Base-by-base conservation (phyloP, 441 rosid species). In the Erodium moschatum region DNA sequence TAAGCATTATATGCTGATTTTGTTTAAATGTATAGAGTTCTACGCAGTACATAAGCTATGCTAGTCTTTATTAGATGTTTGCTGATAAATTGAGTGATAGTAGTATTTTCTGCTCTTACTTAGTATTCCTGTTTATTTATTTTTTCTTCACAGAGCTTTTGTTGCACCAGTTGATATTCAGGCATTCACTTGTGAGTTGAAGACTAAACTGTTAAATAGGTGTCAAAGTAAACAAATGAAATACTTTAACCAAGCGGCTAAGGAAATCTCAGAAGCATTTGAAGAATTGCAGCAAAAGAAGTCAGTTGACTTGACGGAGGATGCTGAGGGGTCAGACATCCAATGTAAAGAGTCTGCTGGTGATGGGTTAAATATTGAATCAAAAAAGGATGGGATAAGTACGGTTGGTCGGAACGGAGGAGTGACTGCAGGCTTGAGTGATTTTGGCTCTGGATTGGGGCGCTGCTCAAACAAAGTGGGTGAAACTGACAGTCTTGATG, bases 121-220 rank as follows among this genome's bases (percentile, higher is more conserved):
- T 65, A 67, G 62, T 40, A 48, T 27, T 9, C 72, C 64, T 24
- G 65, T 75, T 63, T 64, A 19, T 56, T 10, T 8, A 8, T 42
- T 72, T 48, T 67, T 71, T 35, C 75, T 52, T 61, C 75, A 78
- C 95, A 95, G 99, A 79, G 99, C 90, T 76, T 95, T 89, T 81
- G 95, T 95, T 82, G 85, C 92, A 9, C 89, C 96, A 3, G 79
- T 76, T 70, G 96, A 95, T 85, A 89, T 92, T 60, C 96, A 89
- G 81, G 84, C 83, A 50, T 95, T 95, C 75, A 92, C 87, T 74
- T 80, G 78, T 78, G 97, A 95, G 77, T 75, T 88, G 40, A 90
- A 89, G 89, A 81, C 66, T 79, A 92, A 90, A 75, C 76, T 95
- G 80, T 74, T 77, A n/a, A 86, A 83, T 72, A 82, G 86, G 71